Percentiles rank a stretch among this genome's conserved stretches.
These are phyloP conservation scores for Aspergillus hortae DNA, from an alignment of 2,329 filamentous ascomycete genomes.

Conservation along the genomic window DNA sequence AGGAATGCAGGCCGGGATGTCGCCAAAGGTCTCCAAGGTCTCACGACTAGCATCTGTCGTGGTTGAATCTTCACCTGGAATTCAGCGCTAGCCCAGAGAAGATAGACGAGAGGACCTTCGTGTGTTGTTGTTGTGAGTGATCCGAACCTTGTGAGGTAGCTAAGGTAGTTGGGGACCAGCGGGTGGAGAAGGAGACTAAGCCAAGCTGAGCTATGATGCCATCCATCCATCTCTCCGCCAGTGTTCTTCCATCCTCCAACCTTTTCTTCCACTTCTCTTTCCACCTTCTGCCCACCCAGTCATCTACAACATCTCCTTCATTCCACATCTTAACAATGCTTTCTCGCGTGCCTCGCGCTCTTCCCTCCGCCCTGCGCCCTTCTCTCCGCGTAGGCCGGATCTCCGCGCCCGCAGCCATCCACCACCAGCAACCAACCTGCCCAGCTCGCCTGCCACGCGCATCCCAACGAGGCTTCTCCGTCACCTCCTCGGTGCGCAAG, in stretches of 20 bases:
- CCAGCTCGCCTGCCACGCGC: background rate
- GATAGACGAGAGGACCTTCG: too few species aligned
- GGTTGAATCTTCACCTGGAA: too few species aligned
- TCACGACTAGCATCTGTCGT: too few species aligned
- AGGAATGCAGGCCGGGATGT: too few species aligned
- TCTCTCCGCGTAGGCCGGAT: slow-evolving; percentile 19
- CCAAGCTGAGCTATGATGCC: slow-evolving; percentile 10
- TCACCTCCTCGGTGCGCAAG: slow-evolving; percentile 35
- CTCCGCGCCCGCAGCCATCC: slow-evolving; percentile 10
- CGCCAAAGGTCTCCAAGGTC: too few species aligned
- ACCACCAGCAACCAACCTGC: slow-evolving; percentile 12
- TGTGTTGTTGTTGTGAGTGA: too few species aligned
- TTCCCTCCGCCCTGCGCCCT: slow-evolving; percentile 21
- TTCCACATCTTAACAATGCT: slow-evolving; percentile 27
- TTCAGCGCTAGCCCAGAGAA: too few species aligned
- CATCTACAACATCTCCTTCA: background rate
- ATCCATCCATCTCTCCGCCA: slow-evolving; percentile 5
- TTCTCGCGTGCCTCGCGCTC: slow-evolving; percentile 42
- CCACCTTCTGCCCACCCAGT: background rate
- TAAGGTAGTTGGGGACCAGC: background rate
- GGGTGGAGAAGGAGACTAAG: slow-evolving; percentile 1
- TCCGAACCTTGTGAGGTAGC: background rate
- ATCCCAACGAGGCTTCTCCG: slow-evolving; percentile 31
- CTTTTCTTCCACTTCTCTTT: background rate
- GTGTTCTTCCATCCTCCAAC: background rate